These are phyloP conservation scores for Phytophthora pisi DNA, from an alignment of 352 stramenopile genomes.

Conservation along the genomic window DNA sequence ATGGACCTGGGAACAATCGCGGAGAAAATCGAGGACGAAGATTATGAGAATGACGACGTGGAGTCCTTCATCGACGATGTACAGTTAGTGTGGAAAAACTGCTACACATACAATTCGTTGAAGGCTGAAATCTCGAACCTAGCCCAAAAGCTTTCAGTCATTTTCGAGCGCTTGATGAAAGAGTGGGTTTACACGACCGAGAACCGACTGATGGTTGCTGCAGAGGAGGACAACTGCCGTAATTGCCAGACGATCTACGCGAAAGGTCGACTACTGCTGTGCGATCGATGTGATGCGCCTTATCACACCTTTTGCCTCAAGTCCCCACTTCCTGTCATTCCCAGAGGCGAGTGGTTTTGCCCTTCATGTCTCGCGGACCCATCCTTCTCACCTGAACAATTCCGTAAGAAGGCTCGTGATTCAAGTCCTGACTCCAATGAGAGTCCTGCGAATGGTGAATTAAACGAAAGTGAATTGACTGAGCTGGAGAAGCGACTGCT, in stretches of 20 bases:
- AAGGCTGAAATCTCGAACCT: conserved; percentile 82
- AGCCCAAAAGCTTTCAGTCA: conserved; percentile 73
- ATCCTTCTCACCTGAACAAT: conserved; percentile 57
- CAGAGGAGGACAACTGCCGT: conserved; percentile 81
- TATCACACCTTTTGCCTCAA: conserved; percentile 85
- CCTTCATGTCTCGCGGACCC: conserved; percentile 61
- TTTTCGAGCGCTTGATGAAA: conserved; percentile 83
- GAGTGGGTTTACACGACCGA: conserved; percentile 76
- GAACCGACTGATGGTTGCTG: conserved; percentile 58
- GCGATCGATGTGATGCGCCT: conserved; percentile 82
- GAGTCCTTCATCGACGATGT: conserved; percentile 86
- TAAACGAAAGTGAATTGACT: conserved; percentile 54
- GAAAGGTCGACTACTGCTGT: conserved; percentile 69
- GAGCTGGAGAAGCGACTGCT: conserved; percentile 73
- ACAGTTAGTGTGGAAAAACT: conserved; percentile 86
- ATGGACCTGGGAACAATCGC: conserved; percentile 86
- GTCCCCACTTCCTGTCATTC: conserved; percentile 60
- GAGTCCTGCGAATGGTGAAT: conserved; percentile 12
- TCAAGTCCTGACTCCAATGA: conserved; percentile 23
- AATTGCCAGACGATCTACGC: conserved; percentile 77
- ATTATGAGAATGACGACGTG: conserved; percentile 86
- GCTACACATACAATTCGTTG: conserved; percentile 83
- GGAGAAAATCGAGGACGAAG: conserved; percentile 86
- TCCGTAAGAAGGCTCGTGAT: conserved; percentile 50
- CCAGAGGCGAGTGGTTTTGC: conserved; percentile 81